Conservation (phyloP, 345 rosid genomes). For the Eucalyptus sideroxylon region DNA sequence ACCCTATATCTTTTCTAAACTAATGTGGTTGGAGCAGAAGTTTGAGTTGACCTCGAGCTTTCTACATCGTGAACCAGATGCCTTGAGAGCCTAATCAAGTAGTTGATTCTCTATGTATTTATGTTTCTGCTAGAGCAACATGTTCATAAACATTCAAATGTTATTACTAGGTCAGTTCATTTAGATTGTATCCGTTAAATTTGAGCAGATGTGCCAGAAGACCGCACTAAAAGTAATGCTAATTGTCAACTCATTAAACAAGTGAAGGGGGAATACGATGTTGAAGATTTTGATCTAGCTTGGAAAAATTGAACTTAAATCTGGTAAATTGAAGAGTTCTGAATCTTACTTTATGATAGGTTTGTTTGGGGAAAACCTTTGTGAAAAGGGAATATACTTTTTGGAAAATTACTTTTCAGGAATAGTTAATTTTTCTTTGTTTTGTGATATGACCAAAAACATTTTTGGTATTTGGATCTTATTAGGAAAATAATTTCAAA, state of each 20-base stretch:
- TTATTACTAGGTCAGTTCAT: neutral
- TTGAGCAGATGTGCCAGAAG: neutral
- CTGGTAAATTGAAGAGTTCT: neutral
- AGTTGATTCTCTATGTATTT: neutral
- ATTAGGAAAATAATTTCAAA: too few species aligned
- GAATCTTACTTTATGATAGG: too few species aligned
- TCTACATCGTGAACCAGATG: neutral
- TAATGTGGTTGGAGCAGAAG: neutral
- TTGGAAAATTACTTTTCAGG: too few species aligned
- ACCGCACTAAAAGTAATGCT: neutral
- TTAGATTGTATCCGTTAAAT: neutral
- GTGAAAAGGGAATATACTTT: too few species aligned
- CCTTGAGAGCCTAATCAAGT: neutral
- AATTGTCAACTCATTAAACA: neutral
- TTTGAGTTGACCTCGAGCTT: neutral
- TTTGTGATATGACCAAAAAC: too few species aligned
- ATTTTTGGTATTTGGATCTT: too few species aligned
- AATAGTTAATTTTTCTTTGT: too few species aligned
- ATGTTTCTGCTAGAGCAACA: neutral
- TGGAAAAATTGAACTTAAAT: neutral
- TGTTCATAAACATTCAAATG: neutral
- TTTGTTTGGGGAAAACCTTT: too few species aligned
- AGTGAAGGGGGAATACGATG: neutral
- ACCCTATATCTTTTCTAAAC: neutral
- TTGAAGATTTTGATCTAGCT: neutral